phyloP scores from a whole-genome alignment of 345 rosid species.

The Pugionium dolabratum region DNA sequence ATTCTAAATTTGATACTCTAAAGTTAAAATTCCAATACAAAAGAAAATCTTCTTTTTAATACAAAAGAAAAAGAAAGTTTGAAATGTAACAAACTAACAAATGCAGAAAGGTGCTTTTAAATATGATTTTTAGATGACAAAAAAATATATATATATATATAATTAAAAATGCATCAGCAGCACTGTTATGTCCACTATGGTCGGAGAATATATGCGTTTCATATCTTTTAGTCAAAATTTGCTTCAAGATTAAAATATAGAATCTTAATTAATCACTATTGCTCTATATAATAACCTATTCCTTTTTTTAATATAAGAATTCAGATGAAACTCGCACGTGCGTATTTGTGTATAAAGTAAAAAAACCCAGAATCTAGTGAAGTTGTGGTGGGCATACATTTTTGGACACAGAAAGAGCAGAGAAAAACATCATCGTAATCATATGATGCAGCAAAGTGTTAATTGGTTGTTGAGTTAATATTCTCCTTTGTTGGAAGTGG shows the following conservation, averaged over 20 bases:
- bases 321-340: constrained; percentile 21
- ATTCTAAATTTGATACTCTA: no score
- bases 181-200: constrained; percentile 38
- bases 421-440: constrained; percentile 33
- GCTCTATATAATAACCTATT: not conserved
- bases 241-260: constrained; percentile 8
- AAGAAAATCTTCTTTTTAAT: constrained; percentile 28
- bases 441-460: constrained; percentile 38
- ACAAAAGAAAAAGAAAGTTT: not conserved
- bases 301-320: not conserved
- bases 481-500: constrained; percentile 43
- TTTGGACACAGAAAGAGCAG: constrained; percentile 25
- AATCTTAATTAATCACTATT: constrained; percentile 15
- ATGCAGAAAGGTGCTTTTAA: constrained; percentile 11
- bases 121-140: not conserved
- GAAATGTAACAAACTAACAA: constrained; percentile 14
- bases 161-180: not conserved
- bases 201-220: constrained; percentile 41
- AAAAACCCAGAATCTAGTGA: constrained; percentile 26
- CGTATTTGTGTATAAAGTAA: constrained; percentile 16
- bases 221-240: constrained; percentile 25
- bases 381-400: constrained; percentile 30
- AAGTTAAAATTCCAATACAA: not conserved
- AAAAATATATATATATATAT: not conserved
- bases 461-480: constrained; percentile 35